phyloP scores from a whole-genome alignment of 768 basidiomycete species.

The Xerocomus potaroensis region DNA sequence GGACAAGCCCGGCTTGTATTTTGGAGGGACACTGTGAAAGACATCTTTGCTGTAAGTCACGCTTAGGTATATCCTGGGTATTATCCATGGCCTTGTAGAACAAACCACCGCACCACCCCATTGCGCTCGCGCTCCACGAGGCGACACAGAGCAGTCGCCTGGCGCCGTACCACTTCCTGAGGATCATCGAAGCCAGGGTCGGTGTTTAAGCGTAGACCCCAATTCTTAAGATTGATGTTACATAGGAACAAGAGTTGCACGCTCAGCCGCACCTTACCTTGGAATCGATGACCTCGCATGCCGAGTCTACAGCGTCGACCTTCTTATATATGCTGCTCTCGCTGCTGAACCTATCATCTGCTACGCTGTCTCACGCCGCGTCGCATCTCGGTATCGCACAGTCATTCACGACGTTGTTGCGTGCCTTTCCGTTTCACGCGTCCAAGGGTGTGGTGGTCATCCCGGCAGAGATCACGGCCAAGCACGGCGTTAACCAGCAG shows the following conservation, averaged over 20 bases:
- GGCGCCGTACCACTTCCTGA: slow-evolving; percentile 71
- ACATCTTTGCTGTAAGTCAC: slow-evolving; percentile 53
- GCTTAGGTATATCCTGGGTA: slow-evolving; percentile 12
- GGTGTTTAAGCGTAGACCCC: slow-evolving; percentile 20
- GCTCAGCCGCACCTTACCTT: slow-evolving; percentile 61
- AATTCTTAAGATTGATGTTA: slow-evolving; percentile 17
- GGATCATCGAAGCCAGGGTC: slow-evolving; percentile 84
- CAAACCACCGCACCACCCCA: slow-evolving; percentile 75
- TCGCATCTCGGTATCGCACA: slow-evolving; percentile 79
- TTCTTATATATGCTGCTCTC: slow-evolving; percentile 74
- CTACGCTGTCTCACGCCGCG: slow-evolving; percentile 65
- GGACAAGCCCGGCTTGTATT: slow-evolving; percentile 87
- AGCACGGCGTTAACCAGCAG: slow-evolving; percentile 74
- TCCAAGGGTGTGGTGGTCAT: slow-evolving; percentile 68
- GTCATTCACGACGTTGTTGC: slow-evolving; percentile 65
- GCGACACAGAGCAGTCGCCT: slow-evolving; percentile 47
- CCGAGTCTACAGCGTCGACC: slow-evolving; percentile 78
- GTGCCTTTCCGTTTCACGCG: slow-evolving; percentile 75
- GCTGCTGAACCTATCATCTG: slow-evolving; percentile 53
- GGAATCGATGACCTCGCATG: slow-evolving; percentile 65
- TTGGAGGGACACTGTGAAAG: slow-evolving; percentile 78
- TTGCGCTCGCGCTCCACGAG: slow-evolving; percentile 67
- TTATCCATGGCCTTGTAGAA: slow-evolving; percentile 41
- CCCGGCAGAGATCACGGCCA: slow-evolving; percentile 78
- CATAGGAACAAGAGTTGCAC: slow-evolving; percentile 63